Base-by-base conservation (phyloP, 2,329 filamentous ascomycete genomes). In the Rugonectria rugulosa region DNA sequence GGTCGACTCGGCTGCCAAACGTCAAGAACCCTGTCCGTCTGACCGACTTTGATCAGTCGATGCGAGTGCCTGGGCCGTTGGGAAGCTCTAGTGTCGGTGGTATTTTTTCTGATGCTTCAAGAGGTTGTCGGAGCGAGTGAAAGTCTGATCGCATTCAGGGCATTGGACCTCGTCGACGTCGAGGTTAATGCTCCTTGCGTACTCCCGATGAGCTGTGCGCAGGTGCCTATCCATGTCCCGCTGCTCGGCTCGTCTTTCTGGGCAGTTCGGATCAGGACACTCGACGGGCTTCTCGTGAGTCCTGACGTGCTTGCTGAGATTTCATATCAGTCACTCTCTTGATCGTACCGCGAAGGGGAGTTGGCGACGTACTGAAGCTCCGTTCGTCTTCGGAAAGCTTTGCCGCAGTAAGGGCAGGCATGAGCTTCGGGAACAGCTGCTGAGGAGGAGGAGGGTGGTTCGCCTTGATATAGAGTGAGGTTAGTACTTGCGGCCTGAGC, bases 181-280 rank as follows among this genome's bases (percentile, higher is more conserved):
- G 4, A 64, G 40, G 5, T 57, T 57, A 21, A 45, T 36, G 10
- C 14, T 21, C 5, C 15, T 32, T 6, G 66, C 66, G 23, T 49
- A 63, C 2, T 11, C 15, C 21, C 19, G 50, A 14, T 68, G 66
- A n/a, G 34, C 23, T 10, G 4, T 45, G n/a, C 19, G 21, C 34
- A 68, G 68, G 41, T 68, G 66, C 12, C 66, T 58, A 19, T 65
- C 31, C 63, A 68, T 63, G 53, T 68, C 66, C 3, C 66, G 57
- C 26, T 61, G 44, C 19, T 68, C 62, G 26, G 66, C 65, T 14
- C 42, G 56, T 21, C 15, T 38, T 15, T 31, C 20, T 0, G 15
- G 21, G 24, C 66, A 68, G 15, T 15, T 23, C 4, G 21, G 19
- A 7, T 61, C 45, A n/a, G 63, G 11, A 34, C 66, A 68, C 23